Evolutionary conservation across 192 early-diverging fungal genomes (phyloP), one percentile per base, ranked within the genome.

Genomic region (Gigaspora rosea): DNA sequence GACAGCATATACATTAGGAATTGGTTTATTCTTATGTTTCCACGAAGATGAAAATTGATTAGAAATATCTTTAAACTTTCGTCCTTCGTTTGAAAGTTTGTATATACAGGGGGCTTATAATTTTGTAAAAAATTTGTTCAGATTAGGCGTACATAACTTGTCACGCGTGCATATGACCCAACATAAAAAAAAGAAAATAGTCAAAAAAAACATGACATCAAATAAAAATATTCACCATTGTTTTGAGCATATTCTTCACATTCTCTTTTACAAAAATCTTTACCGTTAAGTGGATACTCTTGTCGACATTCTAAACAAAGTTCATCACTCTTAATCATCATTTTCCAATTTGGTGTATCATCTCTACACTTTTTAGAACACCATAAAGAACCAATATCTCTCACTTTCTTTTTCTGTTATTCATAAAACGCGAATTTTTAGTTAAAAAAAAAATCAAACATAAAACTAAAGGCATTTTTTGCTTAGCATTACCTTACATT

Each of bases 31-130:
- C 10, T 32, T 10, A 50, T 79, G 78, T 22, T 65, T 56, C 78
- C 78, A 79, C 20, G 71, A 36, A 20, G 27, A 46, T 35, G n/a
- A 16, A 67, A 79, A 79, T 64, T 79, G 78, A 46, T 75, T 52
- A 9, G 65, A 46, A 22, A 79, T 64, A 27, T 74, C 70, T 62
- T 74, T 62, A 41, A 49, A 74, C 27, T 74, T 74, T 46, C 61
- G 8, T 2, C 72, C 46, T 3, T 32, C 11, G 15, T 50, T 62
- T 48, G 72, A 18, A 41, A 74, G 15, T 6, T 49, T 61, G 6
- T 62, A 49, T 22, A 74, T n/a, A 62, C 58, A 74, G 12, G 72
- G 72, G 2, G 50, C 68, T 70, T 8, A 51, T 56, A 18, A 36
- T 35, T 57, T 57, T 27, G 18, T 58, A 58, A 62, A 11, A 49